Conservation (phyloP, 768 basidiomycete species). For the Polyporus arcularius region DNA sequence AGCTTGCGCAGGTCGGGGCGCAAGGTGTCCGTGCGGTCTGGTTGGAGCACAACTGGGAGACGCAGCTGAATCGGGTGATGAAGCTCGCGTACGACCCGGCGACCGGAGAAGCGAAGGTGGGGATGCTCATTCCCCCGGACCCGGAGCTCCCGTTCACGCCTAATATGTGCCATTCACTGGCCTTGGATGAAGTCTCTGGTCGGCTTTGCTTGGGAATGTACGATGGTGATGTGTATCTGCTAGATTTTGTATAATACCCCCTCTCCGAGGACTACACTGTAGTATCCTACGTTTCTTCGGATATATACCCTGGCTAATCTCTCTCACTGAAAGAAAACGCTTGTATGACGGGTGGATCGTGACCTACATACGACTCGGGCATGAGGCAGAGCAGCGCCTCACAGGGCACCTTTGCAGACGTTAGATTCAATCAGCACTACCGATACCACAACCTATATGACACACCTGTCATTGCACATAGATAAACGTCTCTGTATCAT, state of each 20-base stretch:
- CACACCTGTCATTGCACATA: too few relatives aligned
- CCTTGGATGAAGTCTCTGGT: constrained; percentile 59
- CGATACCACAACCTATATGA: too few relatives aligned
- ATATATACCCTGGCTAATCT: too few relatives aligned
- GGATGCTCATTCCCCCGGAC: constrained; percentile 45
- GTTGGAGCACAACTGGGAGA: constrained; percentile 53
- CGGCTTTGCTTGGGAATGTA: constrained; percentile 51
- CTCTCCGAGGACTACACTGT: background rate
- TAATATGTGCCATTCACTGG: constrained; percentile 44
- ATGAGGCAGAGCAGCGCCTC: too few relatives aligned
- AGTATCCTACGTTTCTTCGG: background rate
- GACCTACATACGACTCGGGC: too few relatives aligned
- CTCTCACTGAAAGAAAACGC: too few relatives aligned
- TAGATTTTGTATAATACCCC: constrained; percentile 34
- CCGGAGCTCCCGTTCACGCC: constrained; percentile 54
- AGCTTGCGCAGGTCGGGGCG: constrained; percentile 31
- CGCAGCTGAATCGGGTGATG: constrained; percentile 49
- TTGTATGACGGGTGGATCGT: too few relatives aligned
- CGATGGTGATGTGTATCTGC: constrained; percentile 54
- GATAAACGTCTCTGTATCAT: too few relatives aligned
- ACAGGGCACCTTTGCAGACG: too few relatives aligned
- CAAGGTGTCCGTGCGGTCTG: constrained; percentile 53
- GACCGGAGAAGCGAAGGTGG: constrained; percentile 23
- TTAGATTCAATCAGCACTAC: too few relatives aligned
- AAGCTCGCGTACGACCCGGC: constrained; percentile 39